Base-by-base conservation (phyloP, 1,139 yeast species). In the Lodderomyces pseudojiufengensis region DNA sequence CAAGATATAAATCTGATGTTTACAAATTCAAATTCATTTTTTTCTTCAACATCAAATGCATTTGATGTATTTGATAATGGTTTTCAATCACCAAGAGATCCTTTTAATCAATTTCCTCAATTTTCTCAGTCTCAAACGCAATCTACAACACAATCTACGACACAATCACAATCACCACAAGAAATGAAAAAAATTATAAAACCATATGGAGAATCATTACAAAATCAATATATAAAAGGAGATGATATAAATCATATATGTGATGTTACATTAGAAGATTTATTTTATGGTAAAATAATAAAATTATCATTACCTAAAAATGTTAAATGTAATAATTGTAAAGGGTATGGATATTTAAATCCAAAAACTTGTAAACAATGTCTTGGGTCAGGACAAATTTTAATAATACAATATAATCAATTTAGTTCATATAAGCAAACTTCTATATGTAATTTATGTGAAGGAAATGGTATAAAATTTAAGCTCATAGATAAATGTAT, bases 171-270 rank as follows among this genome's bases (percentile, higher is more conserved):
- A 24, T 33, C 11, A 24, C 33, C 13, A 27, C 33, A 22, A 38
- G 41, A 24, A 16, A 52, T 53, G 56, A 53, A 50, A 37, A 50
- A 45, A 35, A 42, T 48, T 3, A 52, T 57, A 2, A 47, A 55
- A 37, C 63, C 64, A 2, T 52, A 53, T 4, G 42, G 50, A 14
- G 21, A 40, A 28, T 46, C 48, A 15, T 14, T 34, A 28, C 29
- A 43, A 13, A 30, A 35, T 32, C 43, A 45, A 15, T 20, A 47
- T 13, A 43, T 40, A 8, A 51, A 45, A 29, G 70, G 73, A n/a
- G 53, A 54, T 33, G 70, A 67, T 42, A 69, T 70, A 26, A 67
- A 63, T 40, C 76, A 70, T 44, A 59, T 63, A 5, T 66, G 66
- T 44, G 59, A 57, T 27, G 65, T 68, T 5, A 49, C 55, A 4